Evolutionary conservation across 2,329 filamentous ascomycete species (phyloP).

Genomic region (Fusarium odoratissimum): DNA sequence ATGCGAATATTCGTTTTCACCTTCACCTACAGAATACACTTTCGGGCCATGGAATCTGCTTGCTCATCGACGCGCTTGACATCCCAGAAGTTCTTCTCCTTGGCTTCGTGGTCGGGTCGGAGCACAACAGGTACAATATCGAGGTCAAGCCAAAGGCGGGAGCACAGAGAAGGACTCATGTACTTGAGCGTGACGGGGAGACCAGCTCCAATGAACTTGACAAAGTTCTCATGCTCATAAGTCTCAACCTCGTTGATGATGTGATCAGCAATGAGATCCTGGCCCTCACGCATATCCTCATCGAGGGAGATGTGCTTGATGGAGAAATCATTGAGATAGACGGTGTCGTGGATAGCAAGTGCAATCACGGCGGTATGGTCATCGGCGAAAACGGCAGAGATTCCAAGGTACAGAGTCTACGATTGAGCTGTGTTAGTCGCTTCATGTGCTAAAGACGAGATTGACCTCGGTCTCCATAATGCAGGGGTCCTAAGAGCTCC

Average conservation of each 20-base stretch:
- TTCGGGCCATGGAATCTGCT: constrained; percentile 83
- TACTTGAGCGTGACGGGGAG: constrained; percentile 69
- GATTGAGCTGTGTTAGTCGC: constrained; percentile 21
- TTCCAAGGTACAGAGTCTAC: constrained; percentile 71
- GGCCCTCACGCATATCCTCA: constrained; percentile 52
- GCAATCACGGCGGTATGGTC: constrained; percentile 68
- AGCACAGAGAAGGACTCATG: constrained; percentile 73
- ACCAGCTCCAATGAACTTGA: constrained; percentile 82
- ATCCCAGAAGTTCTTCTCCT: constrained; percentile 60
- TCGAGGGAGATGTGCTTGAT: constrained; percentile 67
- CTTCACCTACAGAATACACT: constrained; percentile 74
- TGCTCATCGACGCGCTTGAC: constrained; percentile 78
- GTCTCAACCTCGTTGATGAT: constrained; percentile 66
- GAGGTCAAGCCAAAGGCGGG: constrained; percentile 79
- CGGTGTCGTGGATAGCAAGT: constrained; percentile 77
- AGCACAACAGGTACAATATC: constrained; percentile 81
- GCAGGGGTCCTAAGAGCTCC: not conserved
- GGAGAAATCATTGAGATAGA: constrained; percentile 79
- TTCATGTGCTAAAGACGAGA: not conserved
- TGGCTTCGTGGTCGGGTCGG: constrained; percentile 58
- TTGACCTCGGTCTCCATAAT: not conserved
- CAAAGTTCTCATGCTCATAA: constrained; percentile 73
- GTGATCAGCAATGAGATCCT: constrained; percentile 67
- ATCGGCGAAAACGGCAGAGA: constrained; percentile 66
- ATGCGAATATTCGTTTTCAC: not conserved